Percentiles rank a stretch among this genome's conserved stretches.
Conservation (phyloP, 805 yeast species). For the Yueomyces sp. region DNA sequence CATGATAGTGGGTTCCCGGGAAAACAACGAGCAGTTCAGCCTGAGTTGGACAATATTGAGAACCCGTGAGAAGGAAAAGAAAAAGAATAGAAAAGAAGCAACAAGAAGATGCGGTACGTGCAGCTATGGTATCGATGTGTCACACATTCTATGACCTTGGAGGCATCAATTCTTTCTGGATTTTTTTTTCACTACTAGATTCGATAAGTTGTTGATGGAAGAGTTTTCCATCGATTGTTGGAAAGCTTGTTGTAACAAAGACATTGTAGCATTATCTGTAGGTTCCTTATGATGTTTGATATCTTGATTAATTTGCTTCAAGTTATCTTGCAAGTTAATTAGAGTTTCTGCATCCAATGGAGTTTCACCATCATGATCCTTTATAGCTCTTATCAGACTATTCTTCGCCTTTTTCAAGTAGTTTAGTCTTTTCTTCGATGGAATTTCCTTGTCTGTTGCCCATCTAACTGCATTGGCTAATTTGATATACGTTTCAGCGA, state of each 20-base stretch:
- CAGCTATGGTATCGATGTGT: no score
- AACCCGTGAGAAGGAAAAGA: no score
- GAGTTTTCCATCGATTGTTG: not conserved
- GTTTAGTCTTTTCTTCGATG: slow-evolving; percentile 18
- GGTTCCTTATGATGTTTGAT: not conserved
- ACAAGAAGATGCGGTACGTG: no score
- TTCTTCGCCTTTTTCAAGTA: slow-evolving; percentile 21
- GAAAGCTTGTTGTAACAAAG: not conserved
- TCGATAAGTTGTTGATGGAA: slow-evolving; percentile 48
- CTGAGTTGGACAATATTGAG: no score
- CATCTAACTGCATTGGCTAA: slow-evolving; percentile 13
- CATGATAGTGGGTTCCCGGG: no score
- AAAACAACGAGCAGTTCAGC: no score
- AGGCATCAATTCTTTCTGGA: slow-evolving; percentile 1
- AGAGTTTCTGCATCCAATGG: not conserved
- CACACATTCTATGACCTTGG: no score
- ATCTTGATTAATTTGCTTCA: not conserved
- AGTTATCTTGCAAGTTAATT: not conserved
- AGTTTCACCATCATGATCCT: not conserved
- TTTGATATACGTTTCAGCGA: slow-evolving; percentile 7
- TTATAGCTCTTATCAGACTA: not conserved
- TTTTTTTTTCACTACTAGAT: slow-evolving; percentile 45
- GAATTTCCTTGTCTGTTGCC: slow-evolving; percentile 3
- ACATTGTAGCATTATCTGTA: not conserved
- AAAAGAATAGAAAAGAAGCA: no score